Evolutionary conservation across 2,329 filamentous ascomycete genomes (phyloP).

Genomic region (Hirsutella rhossiliensis): DNA sequence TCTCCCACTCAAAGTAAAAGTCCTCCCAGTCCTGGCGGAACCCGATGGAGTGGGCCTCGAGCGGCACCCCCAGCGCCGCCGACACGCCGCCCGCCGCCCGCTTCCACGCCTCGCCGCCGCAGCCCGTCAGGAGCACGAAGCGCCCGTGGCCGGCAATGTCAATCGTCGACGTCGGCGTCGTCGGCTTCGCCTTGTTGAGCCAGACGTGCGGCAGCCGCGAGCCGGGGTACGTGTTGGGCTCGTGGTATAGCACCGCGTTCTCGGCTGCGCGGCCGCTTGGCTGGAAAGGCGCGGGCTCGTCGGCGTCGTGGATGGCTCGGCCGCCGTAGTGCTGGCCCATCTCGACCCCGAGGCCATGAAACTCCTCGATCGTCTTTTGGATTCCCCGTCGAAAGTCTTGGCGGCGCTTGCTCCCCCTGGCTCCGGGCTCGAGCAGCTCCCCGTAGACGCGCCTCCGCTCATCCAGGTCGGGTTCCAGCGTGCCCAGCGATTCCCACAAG

Average conservation of each 20-base stretch:
- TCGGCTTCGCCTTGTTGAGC: constrained; percentile 38
- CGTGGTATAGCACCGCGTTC: constrained; percentile 29
- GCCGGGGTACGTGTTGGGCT: constrained; percentile 44
- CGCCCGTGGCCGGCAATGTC: constrained; percentile 45
- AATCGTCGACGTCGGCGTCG: constrained; percentile 38
- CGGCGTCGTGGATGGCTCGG: constrained; percentile 28
- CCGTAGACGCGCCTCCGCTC: constrained; percentile 24
- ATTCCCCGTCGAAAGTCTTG: constrained; percentile 27
- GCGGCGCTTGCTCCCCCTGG: constrained; percentile 24
- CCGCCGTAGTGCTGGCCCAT: constrained; percentile 46
- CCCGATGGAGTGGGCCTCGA: constrained; percentile 41
- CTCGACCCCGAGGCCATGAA: constrained; percentile 43
- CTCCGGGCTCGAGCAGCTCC: constrained; percentile 25
- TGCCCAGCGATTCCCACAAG: constrained; percentile 33
- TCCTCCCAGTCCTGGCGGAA: constrained; percentile 49
- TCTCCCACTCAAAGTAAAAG: constrained; percentile 48
- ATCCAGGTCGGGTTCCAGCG: constrained; percentile 23
- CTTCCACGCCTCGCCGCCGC: constrained; percentile 44
- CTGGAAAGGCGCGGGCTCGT: constrained; percentile 19
- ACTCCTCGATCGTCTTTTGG: constrained; percentile 31
- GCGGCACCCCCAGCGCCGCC: constrained; percentile 26
- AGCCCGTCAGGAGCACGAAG: constrained; percentile 39
- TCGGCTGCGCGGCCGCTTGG: constrained; percentile 10
- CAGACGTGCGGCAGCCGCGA: constrained; percentile 49
- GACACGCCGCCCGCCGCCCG: constrained; percentile 29